Percentiles rank a stretch among this genome's conserved stretches.
Conservation (phyloP, 1,284 basidiomycete genomes). For the Cutaneotrichosporon sp. region DNA sequence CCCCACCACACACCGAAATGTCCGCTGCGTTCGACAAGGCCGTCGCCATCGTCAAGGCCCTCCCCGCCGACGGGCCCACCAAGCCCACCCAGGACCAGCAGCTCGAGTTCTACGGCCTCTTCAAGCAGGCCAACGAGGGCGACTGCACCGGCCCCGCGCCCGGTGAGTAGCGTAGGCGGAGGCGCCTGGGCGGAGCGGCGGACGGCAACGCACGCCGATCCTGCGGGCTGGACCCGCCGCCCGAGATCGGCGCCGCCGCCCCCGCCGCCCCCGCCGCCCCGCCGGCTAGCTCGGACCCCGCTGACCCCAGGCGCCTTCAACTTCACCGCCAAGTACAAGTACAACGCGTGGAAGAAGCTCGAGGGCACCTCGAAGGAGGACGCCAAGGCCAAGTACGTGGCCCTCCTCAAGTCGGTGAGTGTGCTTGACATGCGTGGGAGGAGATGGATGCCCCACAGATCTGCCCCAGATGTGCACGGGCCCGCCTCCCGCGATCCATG, state of each 20-base stretch:
- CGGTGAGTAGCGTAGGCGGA: slow-evolving; percentile 29
- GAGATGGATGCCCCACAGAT: neutral
- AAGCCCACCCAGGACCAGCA: slow-evolving; percentile 73
- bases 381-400: slow-evolving; percentile 70
- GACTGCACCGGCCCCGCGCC: slow-evolving; percentile 49
- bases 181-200: too few relatives aligned
- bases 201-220: too few relatives aligned
- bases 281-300: neutral
- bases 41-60: slow-evolving; percentile 63
- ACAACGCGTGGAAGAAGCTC: slow-evolving; percentile 81
- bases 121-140: slow-evolving; percentile 84
- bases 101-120: slow-evolving; percentile 89
- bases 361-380: slow-evolving; percentile 72
- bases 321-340: slow-evolving; percentile 54
- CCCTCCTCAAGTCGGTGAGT: slow-evolving; percentile 68
- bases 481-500: neutral
- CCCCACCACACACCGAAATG: slow-evolving; percentile 12
- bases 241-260: too few relatives aligned
- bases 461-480: neutral
- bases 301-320: slow-evolving; percentile 40
- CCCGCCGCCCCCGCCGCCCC: too few relatives aligned
- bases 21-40: slow-evolving; percentile 64
- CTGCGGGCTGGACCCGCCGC: too few relatives aligned
- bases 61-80: slow-evolving; percentile 80
- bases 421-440: neutral